phyloP scores from a whole-genome alignment of 2,329 filamentous ascomycete species.

The Didymella keratinophila region DNA sequence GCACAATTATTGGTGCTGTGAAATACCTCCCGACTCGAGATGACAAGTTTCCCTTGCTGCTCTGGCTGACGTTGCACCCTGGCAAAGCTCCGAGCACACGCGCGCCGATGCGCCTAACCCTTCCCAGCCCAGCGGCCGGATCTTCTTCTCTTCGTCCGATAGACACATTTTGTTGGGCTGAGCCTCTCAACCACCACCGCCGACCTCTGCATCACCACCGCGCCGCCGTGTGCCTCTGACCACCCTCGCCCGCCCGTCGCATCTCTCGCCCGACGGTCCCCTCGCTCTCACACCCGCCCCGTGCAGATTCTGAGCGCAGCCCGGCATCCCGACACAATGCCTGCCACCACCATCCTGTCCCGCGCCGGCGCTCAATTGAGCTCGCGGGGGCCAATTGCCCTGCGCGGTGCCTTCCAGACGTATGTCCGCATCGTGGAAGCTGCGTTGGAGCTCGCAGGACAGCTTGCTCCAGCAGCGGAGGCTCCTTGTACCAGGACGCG shows the following conservation, averaged over 20 bases:
- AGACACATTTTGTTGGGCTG: slow-evolving; percentile 45
- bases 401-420: slow-evolving; percentile 56
- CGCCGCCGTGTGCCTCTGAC: slow-evolving; percentile 15
- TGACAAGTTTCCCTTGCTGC: slow-evolving; percentile 20
- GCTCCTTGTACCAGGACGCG: too few species aligned
- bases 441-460: not conserved
- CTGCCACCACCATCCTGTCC: slow-evolving; percentile 57
- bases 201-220: slow-evolving; percentile 20
- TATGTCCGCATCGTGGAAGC: slow-evolving; percentile 31
- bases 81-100: not conserved
- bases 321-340: slow-evolving; percentile 59
- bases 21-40: not conserved
- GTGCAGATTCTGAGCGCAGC: slow-evolving; percentile 28
- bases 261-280: slow-evolving; percentile 22
- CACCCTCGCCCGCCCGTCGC: slow-evolving; percentile 29
- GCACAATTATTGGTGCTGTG: not conserved
- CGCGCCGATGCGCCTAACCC: slow-evolving; percentile 23
- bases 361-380: slow-evolving; percentile 56
- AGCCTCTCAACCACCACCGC: slow-evolving; percentile 30
- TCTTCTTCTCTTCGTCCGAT: slow-evolving; percentile 4
- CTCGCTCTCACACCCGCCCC: slow-evolving; percentile 29
- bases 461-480: not conserved
- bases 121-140: slow-evolving; percentile 10
- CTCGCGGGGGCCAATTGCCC: slow-evolving; percentile 50
- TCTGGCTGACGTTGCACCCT: slow-evolving; percentile 3